Percentiles rank a stretch among this genome's conserved stretches.
Evolutionary conservation across 257 asterid genomes (phyloP).

Genomic region (Striga asiatica): DNA sequence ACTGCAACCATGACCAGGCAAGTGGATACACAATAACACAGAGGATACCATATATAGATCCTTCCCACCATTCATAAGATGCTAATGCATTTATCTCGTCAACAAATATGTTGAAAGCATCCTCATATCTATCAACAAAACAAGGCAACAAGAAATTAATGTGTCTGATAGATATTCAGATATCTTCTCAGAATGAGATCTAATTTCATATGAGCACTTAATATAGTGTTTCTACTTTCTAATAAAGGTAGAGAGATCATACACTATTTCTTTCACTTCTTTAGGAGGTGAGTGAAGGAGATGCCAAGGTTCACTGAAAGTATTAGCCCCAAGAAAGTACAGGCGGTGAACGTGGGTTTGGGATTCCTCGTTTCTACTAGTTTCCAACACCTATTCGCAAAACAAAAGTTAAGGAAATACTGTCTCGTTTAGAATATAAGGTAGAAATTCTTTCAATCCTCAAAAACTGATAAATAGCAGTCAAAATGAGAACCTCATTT

Average conservation of each 20-base stretch:
- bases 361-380: constrained; percentile 74
- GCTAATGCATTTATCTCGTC: constrained; percentile 77
- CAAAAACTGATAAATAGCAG: constrained; percentile 5
- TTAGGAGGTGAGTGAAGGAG: constrained; percentile 83
- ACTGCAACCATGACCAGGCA: constrained; percentile 83
- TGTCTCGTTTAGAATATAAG: constrained; percentile 6
- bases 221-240: no score
- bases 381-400: constrained; percentile 66
- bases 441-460: constrained; percentile 6
- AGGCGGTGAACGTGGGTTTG: constrained; percentile 77
- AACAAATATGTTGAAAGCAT: constrained; percentile 78
- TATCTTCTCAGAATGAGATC: background rate
- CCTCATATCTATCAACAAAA: constrained; percentile 61
- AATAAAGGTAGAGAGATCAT: constrained; percentile 24
- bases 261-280: constrained; percentile 80
- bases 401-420: background rate
- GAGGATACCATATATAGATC: constrained; percentile 60
- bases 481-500: constrained; percentile 52
- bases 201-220: no score
- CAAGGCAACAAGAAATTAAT: constrained; percentile 8
- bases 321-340: constrained; percentile 75
- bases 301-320: constrained; percentile 85
- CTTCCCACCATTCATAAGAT: constrained; percentile 94
- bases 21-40: constrained; percentile 63
- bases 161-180: background rate